Percentiles rank a stretch among this genome's conserved stretches.
Conservation (phyloP, 768 basidiomycete species). For the Mycena amicta region DNA sequence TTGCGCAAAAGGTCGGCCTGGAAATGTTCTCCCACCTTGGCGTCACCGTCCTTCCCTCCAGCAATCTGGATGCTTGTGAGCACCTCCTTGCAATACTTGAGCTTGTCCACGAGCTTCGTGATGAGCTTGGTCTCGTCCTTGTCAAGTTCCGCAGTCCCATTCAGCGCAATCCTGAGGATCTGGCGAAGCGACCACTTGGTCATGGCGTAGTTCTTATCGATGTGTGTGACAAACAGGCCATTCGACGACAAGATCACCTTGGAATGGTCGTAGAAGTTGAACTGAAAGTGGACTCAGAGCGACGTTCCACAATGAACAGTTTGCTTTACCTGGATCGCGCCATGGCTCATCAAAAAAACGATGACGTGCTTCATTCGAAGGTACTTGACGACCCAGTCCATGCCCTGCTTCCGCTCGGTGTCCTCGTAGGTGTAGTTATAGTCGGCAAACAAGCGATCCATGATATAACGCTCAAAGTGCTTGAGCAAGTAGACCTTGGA, state of each 20-base stretch:
- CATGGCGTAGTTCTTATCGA: slow-evolving; percentile 85
- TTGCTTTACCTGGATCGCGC: slow-evolving; percentile 88
- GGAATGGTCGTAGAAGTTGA: slow-evolving; percentile 98
- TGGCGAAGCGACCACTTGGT: slow-evolving; percentile 73
- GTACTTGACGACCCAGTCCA: slow-evolving; percentile 96
- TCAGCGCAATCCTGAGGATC: slow-evolving; percentile 60
- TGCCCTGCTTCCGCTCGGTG: slow-evolving; percentile 65
- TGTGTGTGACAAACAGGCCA: slow-evolving; percentile 81
- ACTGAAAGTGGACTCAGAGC: slow-evolving; percentile 49
- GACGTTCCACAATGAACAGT: not conserved
- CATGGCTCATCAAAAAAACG: slow-evolving; percentile 94
- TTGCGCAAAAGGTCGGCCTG: slow-evolving; percentile 20
- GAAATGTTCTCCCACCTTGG: slow-evolving; percentile 24
- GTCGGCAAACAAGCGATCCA: slow-evolving; percentile 84
- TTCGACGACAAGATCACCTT: slow-evolving; percentile 87
- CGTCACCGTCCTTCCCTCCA: slow-evolving; percentile 41
- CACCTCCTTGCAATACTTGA: slow-evolving; percentile 87
- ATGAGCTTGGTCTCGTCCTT: slow-evolving; percentile 62
- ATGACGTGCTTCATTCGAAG: slow-evolving; percentile 96
- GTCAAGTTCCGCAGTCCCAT: slow-evolving; percentile 39
- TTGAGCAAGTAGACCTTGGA: slow-evolving; percentile 91
- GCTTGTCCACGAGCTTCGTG: slow-evolving; percentile 71
- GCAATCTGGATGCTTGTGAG: slow-evolving; percentile 69
- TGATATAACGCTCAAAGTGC: slow-evolving; percentile 94
- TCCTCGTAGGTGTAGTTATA: slow-evolving; percentile 84